Evolutionary conservation across 805 yeast genomes (phyloP), one percentile per base, ranked within the genome.

Genomic region (Candida pseudoglaebosa): DNA sequence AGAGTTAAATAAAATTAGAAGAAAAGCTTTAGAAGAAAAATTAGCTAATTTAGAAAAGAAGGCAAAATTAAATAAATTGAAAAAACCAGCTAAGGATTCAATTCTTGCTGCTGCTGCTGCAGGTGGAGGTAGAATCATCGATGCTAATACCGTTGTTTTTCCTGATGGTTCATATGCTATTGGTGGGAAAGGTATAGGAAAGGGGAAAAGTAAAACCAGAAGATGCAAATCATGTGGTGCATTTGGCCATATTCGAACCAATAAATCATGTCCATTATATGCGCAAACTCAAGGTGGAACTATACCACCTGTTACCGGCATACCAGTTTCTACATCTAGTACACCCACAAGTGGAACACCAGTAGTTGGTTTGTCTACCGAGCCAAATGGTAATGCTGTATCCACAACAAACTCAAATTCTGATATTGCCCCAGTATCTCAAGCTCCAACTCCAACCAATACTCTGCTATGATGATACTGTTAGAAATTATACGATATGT

Each of bases 141-240:
- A 67, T 47, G 71, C 70, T 9, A 67, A 67, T 48, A 65, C 72
- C 0, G 71, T 66, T 4, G 52, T 62, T 50, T 48, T 67, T 39
- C 72, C 74, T 1, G 71, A 67, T 45, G 73, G 73, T 1, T 59
- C 70, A 9, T 61, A 58, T 42, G 71, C 71, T 2, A 57, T 75
- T 31, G 75, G 78, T 24, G 84, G 82, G n/a, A 81, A 79, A 48
- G 84, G 85, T 17, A 76, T 77, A 30, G 87, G 86, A 21, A 83
- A 83, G 51, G 84, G 84, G 22, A 82, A 82, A 51, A 72, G 82
- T 21, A 80, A 78, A 4, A 82, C 84, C 6, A 71, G 99, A 57
- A 78, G 87, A 54, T 91, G 99, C 65, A 90, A 95, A 3, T 83
- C 93, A 0, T 91, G 99, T 71, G 98, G 98, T 16, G 93, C 91